Base-by-base conservation (phyloP, 139 green algal genomes). In the Coelastrella sp. region DNA sequence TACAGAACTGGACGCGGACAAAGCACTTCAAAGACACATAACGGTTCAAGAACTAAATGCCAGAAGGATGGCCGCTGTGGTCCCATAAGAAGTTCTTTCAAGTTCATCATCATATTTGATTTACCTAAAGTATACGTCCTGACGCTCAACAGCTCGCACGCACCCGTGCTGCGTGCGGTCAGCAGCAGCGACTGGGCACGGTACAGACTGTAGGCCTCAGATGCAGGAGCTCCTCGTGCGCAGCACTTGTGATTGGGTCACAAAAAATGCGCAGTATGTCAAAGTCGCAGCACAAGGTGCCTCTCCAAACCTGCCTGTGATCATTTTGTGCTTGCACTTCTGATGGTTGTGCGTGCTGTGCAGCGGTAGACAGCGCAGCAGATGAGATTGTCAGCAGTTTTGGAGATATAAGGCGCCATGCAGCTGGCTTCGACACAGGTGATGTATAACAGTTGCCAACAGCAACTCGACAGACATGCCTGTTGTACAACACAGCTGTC, bases 401-500 rank as follows among this genome's bases (percentile, higher is more conserved):
- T 78, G 61, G 35, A 78, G 10, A 79, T n/a, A 84, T 81, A 35
- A 8, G 56, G 79, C 49, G 80, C 15, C 72, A 87, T 12, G 84
- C 66, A 57, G 27, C 58, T 20, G 89, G 78, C 6, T 93, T 82
- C 17, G 91, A 93, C 57, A 85, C 83, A 49, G 91, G 91, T 93
- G 19, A 49, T 76, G n/a, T 78, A 20, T 12, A 15, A 49, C 35
- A 49, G 35, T 49, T 49, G 17, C n/a, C 0, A 82, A 78, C 70
- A 78, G 4, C 4, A 25, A 9, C 70, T 49, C 35, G 35, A 49
- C 3, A 49, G 35, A 49, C 35, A 49, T 49, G 35, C 35, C 35
- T 49, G 35, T 49, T 49, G 35, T 49, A 49, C 35, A 49, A 5
- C 35, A 5, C 35, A 49, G 35, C 35, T 49, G 35, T 49, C 35